Conservation (phyloP, 1,284 basidiomycete genomes). For the Irpex sp. region DNA sequence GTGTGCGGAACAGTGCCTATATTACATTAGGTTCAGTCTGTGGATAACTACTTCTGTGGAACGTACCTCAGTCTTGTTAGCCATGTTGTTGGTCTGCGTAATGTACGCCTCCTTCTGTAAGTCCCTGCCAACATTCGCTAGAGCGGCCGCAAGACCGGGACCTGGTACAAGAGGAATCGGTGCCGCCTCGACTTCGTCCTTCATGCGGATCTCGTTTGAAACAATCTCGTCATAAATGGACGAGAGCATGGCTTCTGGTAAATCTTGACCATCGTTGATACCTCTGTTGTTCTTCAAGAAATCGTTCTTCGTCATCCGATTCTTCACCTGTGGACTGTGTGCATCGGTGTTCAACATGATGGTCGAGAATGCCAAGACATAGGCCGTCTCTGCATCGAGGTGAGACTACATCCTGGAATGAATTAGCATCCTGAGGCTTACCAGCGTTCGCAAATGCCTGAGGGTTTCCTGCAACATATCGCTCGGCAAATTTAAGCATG, state of each 20-base stretch:
- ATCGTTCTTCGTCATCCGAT: constrained; percentile 85
- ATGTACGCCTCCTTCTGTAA: constrained; percentile 93
- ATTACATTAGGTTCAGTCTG: constrained; percentile 3
- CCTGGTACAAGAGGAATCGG: constrained; percentile 42
- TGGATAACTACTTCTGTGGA: neutral
- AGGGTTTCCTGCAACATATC: constrained; percentile 85
- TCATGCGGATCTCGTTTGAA: constrained; percentile 93
- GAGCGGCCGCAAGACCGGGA: constrained; percentile 72
- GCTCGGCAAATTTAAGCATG: constrained; percentile 96
- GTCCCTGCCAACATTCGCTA: constrained; percentile 88
- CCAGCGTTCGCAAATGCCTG: constrained; percentile 84
- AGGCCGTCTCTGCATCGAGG: constrained; percentile 70
- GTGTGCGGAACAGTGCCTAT: constrained; percentile 82
- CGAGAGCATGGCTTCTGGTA: constrained; percentile 79
- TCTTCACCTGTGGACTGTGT: constrained; percentile 90
- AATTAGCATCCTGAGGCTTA: constrained; percentile 27
- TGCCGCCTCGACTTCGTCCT: constrained; percentile 82
- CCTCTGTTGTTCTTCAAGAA: constrained; percentile 93
- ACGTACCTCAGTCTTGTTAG: constrained; percentile 86
- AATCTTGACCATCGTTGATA: constrained; percentile 85
- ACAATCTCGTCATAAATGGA: constrained; percentile 87
- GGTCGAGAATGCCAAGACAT: constrained; percentile 89
- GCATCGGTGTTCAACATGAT: constrained; percentile 96
- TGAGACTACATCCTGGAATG: neutral
- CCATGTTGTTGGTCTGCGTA: constrained; percentile 91